These are phyloP conservation scores for Calcarisporium arbuscula DNA, from an alignment of 2,329 filamentous ascomycete genomes.

Conservation along the genomic window DNA sequence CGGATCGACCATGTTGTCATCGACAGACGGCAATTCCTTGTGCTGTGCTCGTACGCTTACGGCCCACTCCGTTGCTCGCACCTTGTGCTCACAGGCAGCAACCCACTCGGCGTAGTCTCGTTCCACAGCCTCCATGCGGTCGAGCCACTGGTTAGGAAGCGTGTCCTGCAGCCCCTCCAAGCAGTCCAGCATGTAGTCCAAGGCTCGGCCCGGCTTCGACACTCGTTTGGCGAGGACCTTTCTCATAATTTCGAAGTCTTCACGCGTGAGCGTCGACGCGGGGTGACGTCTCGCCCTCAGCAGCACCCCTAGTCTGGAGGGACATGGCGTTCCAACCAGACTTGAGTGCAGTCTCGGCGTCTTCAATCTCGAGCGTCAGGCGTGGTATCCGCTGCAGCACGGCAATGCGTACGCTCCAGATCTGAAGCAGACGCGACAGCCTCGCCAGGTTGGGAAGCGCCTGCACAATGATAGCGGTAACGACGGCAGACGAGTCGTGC, in stretches of 20 bases:
- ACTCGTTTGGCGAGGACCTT: slow-evolving; percentile 62
- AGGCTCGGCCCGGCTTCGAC: slow-evolving; percentile 58
- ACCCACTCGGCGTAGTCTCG: slow-evolving; percentile 74
- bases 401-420: slow-evolving; percentile 70
- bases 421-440: slow-evolving; percentile 64
- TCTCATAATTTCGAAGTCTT: slow-evolving; percentile 54
- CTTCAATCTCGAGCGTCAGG: slow-evolving; percentile 60
- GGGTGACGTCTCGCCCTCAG: slow-evolving; percentile 11
- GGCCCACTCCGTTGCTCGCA: slow-evolving; percentile 60
- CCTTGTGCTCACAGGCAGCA: slow-evolving; percentile 65
- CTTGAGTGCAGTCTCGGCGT: slow-evolving; percentile 57
- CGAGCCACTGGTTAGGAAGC: slow-evolving; percentile 80
- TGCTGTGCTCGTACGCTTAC: slow-evolving; percentile 8
- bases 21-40: neutral
- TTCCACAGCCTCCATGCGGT: slow-evolving; percentile 77
- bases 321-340: slow-evolving; percentile 61
- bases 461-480: slow-evolving; percentile 88
- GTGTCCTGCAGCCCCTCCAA: slow-evolving; percentile 80
- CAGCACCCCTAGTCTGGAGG: slow-evolving; percentile 15
- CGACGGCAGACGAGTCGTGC: slow-evolving; percentile 83
- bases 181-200: slow-evolving; percentile 82
- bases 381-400: slow-evolving; percentile 69
- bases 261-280: slow-evolving; percentile 27
- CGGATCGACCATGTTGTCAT: neutral
- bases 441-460: slow-evolving; percentile 74